Evolutionary conservation across 2,329 filamentous ascomycete species (phyloP), one percentile per base, ranked within the genome.

Genomic region (Ceratocystis albifundus): DNA sequence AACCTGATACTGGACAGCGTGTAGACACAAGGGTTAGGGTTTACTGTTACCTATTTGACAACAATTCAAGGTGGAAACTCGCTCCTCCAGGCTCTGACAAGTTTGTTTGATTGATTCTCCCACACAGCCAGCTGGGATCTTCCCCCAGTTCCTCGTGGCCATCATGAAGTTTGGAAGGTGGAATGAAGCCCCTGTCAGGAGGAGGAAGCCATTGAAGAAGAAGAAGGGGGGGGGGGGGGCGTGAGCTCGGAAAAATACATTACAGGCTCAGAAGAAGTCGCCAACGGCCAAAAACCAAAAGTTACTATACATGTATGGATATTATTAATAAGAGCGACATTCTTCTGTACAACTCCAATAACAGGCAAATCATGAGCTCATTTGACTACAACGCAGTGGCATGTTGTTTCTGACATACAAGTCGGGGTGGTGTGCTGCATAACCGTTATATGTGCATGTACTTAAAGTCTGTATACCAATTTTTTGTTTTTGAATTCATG

Each of bases 301-400:
- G 28, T 59, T n/a, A n/a, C 15, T 4, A 59, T 59, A 59, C 55
- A 53, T 5, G 1, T 25, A 28, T n/a, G n/a, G n/a, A n/a, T n/a
- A 5, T 36, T 32, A 59, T n/a, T 32, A 17, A 36, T 20, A 15
- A 15, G 32, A 30, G 55, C 55, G 7, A 25, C 32, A 59, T 59
- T 59, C 36, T 36, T n/a, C 55, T 59, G 55, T 59, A 59, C 55
- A 59, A 59, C 53, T 32, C 53, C 55, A 59, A 59, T 12, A 36
- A 36, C 48, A 50, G 25, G 15, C 25, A 57, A 57, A 57, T 20
- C 53, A 57, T 25, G 50, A 55, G 50, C 28, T 12, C 2, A n/a
- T 22, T 25, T 4, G 48, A 53, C 48, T 22, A 53, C 20, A 22
- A 22, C n/a, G 20, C 4, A 53, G 36, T 41, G 36, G 8, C 36